Conservation (phyloP, 2,329 filamentous ascomycete species). For the Thelonectria discophora region DNA sequence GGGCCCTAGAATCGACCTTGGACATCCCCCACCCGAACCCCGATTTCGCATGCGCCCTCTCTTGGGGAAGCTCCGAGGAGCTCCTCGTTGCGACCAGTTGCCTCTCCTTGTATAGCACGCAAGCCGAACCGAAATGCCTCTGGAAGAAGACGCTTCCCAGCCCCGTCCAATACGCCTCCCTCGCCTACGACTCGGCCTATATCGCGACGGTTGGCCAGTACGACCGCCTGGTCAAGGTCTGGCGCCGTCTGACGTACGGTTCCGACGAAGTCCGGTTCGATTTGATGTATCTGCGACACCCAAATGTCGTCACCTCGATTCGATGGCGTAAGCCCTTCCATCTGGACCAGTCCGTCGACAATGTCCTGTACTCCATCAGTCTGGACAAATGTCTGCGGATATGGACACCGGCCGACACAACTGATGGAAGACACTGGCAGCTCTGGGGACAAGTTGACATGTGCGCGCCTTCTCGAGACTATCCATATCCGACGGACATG, state of each 20-base stretch:
- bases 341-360: slow-evolving; percentile 80
- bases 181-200: slow-evolving; percentile 88
- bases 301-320: slow-evolving; percentile 78
- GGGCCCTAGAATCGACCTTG: slow-evolving; percentile 71
- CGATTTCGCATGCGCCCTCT: slow-evolving; percentile 63
- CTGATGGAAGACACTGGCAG: slow-evolving; percentile 75
- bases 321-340: slow-evolving; percentile 87
- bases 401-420: slow-evolving; percentile 81
- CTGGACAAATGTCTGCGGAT: slow-evolving; percentile 81
- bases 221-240: slow-evolving; percentile 90
- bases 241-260: slow-evolving; percentile 87
- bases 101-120: slow-evolving; percentile 73
- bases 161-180: slow-evolving; percentile 74
- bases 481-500: slow-evolving; percentile 31
- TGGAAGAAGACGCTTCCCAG: slow-evolving; percentile 83
- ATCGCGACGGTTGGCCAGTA: slow-evolving; percentile 82
- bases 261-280: slow-evolving; percentile 87
- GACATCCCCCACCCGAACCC: slow-evolving; percentile 47
- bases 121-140: slow-evolving; percentile 60
- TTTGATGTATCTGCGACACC: slow-evolving; percentile 88
- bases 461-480: slow-evolving; percentile 70
- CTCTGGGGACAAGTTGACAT: slow-evolving; percentile 86
- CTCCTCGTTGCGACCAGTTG: slow-evolving; percentile 78
- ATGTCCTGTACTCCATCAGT: slow-evolving; percentile 90
- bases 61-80: slow-evolving; percentile 89